Base-by-base conservation (phyloP, 2,329 filamentous ascomycete genomes). In the Microcyclosporella mali region DNA sequence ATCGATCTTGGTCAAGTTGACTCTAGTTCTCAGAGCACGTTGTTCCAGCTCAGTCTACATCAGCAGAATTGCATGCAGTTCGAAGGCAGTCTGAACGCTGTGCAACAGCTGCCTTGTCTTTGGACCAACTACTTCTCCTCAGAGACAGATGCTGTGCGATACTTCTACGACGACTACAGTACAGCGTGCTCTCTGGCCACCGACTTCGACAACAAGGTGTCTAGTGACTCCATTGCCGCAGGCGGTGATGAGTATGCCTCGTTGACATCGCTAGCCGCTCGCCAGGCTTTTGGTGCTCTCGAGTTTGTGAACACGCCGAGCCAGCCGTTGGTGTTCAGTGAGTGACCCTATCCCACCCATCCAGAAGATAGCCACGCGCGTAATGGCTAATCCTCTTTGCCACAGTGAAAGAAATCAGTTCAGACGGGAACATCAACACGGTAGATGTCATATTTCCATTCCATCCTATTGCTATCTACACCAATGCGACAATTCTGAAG, bases 331-430 rank as follows among this genome's bases (percentile, higher is more conserved):
- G 52, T 70, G 10, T 80, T 79, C 57, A 61, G 21, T 25, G 9
- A 25, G 21, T 25, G 4, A 6, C 21, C 9, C 9, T 25, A n/a
- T n/a, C n/a, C n/a, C n/a, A n/a, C n/a, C n/a, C n/a, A n/a, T n/a
- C n/a, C n/a, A n/a, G n/a, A n/a, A n/a, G n/a, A n/a, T n/a, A n/a
- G n/a, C n/a, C n/a, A n/a, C n/a, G n/a, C n/a, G n/a, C n/a, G n/a
- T n/a, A n/a, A n/a, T n/a, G n/a, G n/a, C n/a, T n/a, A n/a, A n/a
- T n/a, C n/a, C n/a, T n/a, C n/a, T n/a, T n/a, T n/a, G n/a, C n/a
- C n/a, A n/a, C 21, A 25, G 21, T 79, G 47, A 80, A 80, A 53
- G 76, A 80, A 47, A 79, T 80, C 15, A 75, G 71, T 2, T 57
- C 53, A 6, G 59, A 64, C 33, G 60, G 62, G 7, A 62, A 64